phyloP scores from a whole-genome alignment of 2,329 filamentous ascomycete species.

The Xylaria sp. region DNA sequence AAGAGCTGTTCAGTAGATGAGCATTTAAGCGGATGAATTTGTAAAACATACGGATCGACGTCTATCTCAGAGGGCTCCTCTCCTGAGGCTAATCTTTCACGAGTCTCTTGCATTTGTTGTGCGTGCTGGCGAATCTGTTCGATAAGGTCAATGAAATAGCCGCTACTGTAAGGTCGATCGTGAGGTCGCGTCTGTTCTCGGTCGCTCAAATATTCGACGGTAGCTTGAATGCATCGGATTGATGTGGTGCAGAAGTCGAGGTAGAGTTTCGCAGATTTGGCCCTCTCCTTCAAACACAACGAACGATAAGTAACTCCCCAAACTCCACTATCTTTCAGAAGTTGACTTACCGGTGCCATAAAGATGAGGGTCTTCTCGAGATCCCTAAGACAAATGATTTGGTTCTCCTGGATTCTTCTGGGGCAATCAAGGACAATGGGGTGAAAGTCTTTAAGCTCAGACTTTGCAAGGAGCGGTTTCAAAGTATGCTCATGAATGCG shows the following conservation, averaged over 20 bases:
- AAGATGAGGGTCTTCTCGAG: slow-evolving; percentile 93
- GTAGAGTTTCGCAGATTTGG: slow-evolving; percentile 74
- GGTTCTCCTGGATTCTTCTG: slow-evolving; percentile 77
- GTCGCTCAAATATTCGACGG: slow-evolving; percentile 83
- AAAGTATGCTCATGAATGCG: slow-evolving; percentile 83
- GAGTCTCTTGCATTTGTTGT: slow-evolving; percentile 76
- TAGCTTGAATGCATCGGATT: slow-evolving; percentile 87
- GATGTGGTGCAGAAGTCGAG: slow-evolving; percentile 89
- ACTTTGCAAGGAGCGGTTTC: slow-evolving; percentile 75
- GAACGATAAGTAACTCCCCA: slow-evolving; percentile 72
- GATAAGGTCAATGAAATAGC: slow-evolving; percentile 95
- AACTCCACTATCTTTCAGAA: slow-evolving; percentile 57
- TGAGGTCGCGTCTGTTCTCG: slow-evolving; percentile 82
- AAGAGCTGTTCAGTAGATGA: slow-evolving; percentile 34
- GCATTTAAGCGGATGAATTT: not conserved
- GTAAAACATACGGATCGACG: slow-evolving; percentile 59
- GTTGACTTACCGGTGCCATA: slow-evolving; percentile 87
- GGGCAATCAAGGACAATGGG: slow-evolving; percentile 79
- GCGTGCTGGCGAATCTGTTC: slow-evolving; percentile 93
- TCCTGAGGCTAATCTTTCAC: slow-evolving; percentile 64
- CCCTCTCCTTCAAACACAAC: slow-evolving; percentile 77
- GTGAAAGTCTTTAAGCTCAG: slow-evolving; percentile 78
- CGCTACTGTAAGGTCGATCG: slow-evolving; percentile 92
- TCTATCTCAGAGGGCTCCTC: slow-evolving; percentile 62
- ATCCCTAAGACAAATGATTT: slow-evolving; percentile 90